Conservation (phyloP, 2,329 filamentous ascomycete genomes). For the Beauveria varroae region DNA sequence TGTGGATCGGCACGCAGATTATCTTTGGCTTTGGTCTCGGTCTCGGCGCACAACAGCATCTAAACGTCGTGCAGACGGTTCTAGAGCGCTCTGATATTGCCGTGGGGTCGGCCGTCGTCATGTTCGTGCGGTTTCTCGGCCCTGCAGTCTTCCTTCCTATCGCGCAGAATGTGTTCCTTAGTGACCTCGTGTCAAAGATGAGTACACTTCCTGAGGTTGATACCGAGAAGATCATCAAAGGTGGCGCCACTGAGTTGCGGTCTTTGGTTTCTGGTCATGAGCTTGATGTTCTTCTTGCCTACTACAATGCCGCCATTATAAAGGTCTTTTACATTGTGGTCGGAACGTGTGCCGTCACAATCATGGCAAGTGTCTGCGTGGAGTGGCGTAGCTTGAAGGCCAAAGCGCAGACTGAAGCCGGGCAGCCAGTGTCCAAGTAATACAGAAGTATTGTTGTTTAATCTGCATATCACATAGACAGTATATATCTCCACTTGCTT, state of each 20-base stretch:
- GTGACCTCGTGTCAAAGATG: constrained; percentile 32
- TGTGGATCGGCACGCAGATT: constrained; percentile 36
- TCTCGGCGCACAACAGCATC: constrained; percentile 30
- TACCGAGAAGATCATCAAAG: constrained; percentile 17
- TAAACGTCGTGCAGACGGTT: constrained; percentile 34
- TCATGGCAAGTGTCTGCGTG: constrained; percentile 29
- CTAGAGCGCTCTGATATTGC: constrained; percentile 32
- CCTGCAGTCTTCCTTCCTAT: constrained; percentile 37
- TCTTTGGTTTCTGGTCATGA: constrained; percentile 16
- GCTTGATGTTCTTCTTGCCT: constrained; percentile 21
- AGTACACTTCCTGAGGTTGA: constrained; percentile 23
- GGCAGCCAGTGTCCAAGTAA: not conserved
- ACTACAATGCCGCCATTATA: constrained; percentile 30
- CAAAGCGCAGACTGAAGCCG: not conserved
- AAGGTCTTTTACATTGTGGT: constrained; percentile 29
- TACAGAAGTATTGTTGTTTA: not conserved
- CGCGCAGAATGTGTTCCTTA: constrained; percentile 39
- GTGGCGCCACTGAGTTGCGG: constrained; percentile 25
- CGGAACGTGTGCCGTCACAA: constrained; percentile 31
- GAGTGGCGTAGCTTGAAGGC: constrained; percentile 46
- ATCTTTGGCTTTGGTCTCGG: constrained; percentile 32
- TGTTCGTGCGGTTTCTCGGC: constrained; percentile 30
- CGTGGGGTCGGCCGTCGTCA: constrained; percentile 29
- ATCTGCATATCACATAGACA: no score
- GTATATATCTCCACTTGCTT: not conserved